These are phyloP conservation scores for Suhomyces chickasaworum DNA, from an alignment of 1,139 yeast genomes.

Conservation along the genomic window DNA sequence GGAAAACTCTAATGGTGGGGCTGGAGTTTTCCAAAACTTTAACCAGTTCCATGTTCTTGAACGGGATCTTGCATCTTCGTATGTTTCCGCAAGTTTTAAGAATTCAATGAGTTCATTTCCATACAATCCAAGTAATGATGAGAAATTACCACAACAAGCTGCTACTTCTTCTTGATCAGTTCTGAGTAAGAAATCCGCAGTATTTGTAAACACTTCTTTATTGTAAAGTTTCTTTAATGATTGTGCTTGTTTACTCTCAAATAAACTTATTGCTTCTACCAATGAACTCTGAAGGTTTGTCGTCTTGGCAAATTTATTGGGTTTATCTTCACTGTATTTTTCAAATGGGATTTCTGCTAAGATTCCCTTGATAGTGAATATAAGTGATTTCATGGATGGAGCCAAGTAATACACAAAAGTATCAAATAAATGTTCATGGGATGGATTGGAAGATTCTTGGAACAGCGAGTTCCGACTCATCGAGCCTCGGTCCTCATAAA, in stretches of 20 bases:
- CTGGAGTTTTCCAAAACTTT: conserved; percentile 42
- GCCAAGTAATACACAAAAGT: conserved; percentile 68
- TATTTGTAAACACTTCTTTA: conserved; percentile 53
- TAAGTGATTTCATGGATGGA: conserved; percentile 70
- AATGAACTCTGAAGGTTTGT: conserved; percentile 53
- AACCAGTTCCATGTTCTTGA: conserved; percentile 55
- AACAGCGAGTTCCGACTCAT: neutral
- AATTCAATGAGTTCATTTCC: conserved; percentile 58
- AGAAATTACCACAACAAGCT: conserved; percentile 82
- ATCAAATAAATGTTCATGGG: conserved; percentile 51
- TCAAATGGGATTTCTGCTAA: conserved; percentile 63
- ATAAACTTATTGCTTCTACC: conserved; percentile 53
- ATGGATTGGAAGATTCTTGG: neutral
- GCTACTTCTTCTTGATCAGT: conserved; percentile 80
- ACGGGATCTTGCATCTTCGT: conserved; percentile 32
- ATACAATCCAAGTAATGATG: conserved; percentile 63
- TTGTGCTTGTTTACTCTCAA: conserved; percentile 55
- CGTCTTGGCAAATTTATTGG: conserved; percentile 38
- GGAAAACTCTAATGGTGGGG: neutral
- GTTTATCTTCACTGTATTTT: conserved; percentile 26
- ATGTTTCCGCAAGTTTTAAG: conserved; percentile 48
- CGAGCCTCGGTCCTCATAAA: neutral
- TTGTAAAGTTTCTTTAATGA: conserved; percentile 61
- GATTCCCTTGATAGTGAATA: conserved; percentile 64
- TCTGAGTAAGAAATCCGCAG: conserved; percentile 42